Evolutionary conservation across 192 early-diverging fungal species (phyloP).

Genomic region (Coemansia sp.): DNA sequence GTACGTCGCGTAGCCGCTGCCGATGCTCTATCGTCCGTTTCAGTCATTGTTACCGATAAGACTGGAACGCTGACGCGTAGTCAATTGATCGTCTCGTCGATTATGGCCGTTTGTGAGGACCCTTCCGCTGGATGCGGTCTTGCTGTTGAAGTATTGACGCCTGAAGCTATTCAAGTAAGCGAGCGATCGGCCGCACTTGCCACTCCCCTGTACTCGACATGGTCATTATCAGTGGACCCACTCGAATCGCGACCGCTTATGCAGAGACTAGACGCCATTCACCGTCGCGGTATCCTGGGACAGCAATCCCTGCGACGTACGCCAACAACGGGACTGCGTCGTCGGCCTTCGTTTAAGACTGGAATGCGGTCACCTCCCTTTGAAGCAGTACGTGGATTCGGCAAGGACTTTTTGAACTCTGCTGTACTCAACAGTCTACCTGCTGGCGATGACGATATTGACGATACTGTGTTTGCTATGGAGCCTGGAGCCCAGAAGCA

Average conservation of each 20-base stretch:
- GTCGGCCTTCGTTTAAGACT: background rate
- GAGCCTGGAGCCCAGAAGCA: background rate
- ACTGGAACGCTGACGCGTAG: conserved; percentile 72
- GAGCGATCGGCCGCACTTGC: conserved; percentile 29
- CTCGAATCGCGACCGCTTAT: conserved; percentile 33
- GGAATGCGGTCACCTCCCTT: background rate
- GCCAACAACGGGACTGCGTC: background rate
- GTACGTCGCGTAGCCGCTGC: conserved; percentile 66
- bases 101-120: conserved; percentile 14
- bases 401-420: conserved; percentile 48
- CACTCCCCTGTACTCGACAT: conserved; percentile 32
- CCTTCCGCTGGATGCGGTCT: background rate
- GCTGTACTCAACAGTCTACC: conserved; percentile 31
- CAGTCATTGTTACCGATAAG: conserved; percentile 70
- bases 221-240: conserved; percentile 47
- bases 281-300: background rate
- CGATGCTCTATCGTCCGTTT: conserved; percentile 64
- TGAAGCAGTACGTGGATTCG: conserved; percentile 32
- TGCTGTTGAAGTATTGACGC: conserved; percentile 42
- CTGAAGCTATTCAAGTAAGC: conserved; percentile 20
- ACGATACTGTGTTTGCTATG: background rate
- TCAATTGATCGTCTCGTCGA: conserved; percentile 57
- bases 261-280: conserved; percentile 9
- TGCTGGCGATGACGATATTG: conserved; percentile 1
- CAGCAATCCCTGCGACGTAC: background rate